Evolutionary conservation across 768 basidiomycete species (phyloP).

Genomic region (Boletales sp.): DNA sequence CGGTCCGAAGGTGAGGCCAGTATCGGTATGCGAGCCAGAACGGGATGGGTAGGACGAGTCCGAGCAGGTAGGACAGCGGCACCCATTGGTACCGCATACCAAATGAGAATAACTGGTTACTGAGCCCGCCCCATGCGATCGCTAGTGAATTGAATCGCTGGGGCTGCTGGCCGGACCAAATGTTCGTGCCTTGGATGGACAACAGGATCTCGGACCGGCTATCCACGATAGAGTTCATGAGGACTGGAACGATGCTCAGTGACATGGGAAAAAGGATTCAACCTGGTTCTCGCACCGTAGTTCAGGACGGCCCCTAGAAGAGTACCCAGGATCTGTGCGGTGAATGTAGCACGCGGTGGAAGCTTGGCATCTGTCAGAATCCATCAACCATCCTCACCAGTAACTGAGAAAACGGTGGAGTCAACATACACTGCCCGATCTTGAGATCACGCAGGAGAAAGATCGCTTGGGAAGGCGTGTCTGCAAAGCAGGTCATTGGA

Average conservation of each 20-base stretch:
- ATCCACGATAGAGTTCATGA: slow-evolving; percentile 59
- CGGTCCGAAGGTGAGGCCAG: slow-evolving; percentile 30
- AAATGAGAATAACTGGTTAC: slow-evolving; percentile 31
- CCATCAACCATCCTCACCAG: slow-evolving; percentile 27
- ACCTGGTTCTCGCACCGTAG: slow-evolving; percentile 41
- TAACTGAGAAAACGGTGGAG: too few species aligned
- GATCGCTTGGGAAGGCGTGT: slow-evolving; percentile 46
- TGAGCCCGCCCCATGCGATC: slow-evolving; percentile 39
- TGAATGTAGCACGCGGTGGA: slow-evolving; percentile 61
- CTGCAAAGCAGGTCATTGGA: slow-evolving; percentile 35
- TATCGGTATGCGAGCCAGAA: slow-evolving; percentile 39
- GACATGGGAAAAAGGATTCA: slow-evolving; percentile 8
- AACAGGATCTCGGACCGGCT: slow-evolving; percentile 48
- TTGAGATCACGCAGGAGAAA: slow-evolving; percentile 59
- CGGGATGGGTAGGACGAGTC: slow-evolving; percentile 37
- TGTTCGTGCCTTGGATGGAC: slow-evolving; percentile 49
- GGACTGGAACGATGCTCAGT: too few species aligned
- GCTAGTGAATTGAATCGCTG: slow-evolving; percentile 32
- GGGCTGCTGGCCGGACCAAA: slow-evolving; percentile 31
- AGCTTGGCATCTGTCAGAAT: slow-evolving; percentile 41
- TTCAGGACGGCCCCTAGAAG: slow-evolving; percentile 49
- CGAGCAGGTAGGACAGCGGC: slow-evolving; percentile 33
- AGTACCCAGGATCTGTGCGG: slow-evolving; percentile 54
- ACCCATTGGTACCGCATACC: slow-evolving; percentile 37
- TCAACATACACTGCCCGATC: slow-evolving; percentile 30